Conservation (phyloP, 768 basidiomycete genomes). For the Pisolithus marmoratus region DNA sequence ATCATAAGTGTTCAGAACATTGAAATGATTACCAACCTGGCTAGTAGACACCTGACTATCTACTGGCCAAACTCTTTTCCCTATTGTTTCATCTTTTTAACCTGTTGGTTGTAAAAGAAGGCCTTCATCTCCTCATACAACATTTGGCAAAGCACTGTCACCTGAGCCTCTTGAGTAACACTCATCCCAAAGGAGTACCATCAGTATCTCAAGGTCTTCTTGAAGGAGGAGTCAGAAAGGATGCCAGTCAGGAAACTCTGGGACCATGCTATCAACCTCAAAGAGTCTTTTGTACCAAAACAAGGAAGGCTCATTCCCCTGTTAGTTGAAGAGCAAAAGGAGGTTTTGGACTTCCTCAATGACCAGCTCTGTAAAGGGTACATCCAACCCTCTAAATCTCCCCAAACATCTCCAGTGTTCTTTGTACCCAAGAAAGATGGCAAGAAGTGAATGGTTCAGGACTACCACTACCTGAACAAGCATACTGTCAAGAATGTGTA, state of each 20-base stretch:
- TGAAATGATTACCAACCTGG: no score
- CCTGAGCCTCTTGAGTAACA: no score
- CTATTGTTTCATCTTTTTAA: no score
- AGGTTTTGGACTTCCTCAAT: background rate
- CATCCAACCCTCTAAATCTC: constrained; percentile 12
- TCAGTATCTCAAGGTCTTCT: background rate
- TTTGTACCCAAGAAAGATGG: constrained; percentile 12
- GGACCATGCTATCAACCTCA: background rate
- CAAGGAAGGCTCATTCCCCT: background rate
- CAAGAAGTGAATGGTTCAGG: constrained; percentile 4
- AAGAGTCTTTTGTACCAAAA: background rate
- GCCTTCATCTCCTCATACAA: no score
- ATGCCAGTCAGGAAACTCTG: constrained; percentile 2
- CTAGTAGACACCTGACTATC: no score
- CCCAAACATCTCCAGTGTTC: constrained; percentile 10
- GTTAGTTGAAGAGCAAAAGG: background rate
- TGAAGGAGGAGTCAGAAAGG: background rate
- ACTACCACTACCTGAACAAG: constrained; percentile 16
- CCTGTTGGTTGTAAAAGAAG: no score
- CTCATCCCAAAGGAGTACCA: background rate
- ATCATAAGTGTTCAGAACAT: no score
- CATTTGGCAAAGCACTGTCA: no score
- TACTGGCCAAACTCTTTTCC: no score
- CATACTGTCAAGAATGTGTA: no score
- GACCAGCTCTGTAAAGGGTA: constrained; percentile 4